Percentiles rank a stretch among this genome's conserved stretches.
phyloP scores from a whole-genome alignment of 179 eudicot species.

The Vitellaria paradoxa region DNA sequence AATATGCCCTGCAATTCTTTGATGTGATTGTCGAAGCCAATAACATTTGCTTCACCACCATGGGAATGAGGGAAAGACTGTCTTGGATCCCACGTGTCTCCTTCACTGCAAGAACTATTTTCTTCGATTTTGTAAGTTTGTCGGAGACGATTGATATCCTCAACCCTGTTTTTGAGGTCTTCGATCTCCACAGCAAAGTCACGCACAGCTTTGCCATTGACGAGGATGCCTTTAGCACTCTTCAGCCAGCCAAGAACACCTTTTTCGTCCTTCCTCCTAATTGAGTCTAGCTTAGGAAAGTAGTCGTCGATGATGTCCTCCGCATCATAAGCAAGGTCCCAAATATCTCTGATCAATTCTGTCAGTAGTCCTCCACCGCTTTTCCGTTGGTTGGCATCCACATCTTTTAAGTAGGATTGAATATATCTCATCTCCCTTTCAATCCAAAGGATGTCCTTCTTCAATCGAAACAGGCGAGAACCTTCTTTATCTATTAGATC shows the following conservation, averaged over 20 bases:
- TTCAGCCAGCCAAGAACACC: not conserved
- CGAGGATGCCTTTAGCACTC: not conserved
- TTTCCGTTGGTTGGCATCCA: not conserved
- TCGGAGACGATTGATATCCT: not conserved
- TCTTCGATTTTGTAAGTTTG: not conserved
- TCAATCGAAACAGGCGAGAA: conserved; percentile 4
- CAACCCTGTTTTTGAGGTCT: not conserved
- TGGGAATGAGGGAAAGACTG: not conserved
- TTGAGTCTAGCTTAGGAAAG: conserved; percentile 4
- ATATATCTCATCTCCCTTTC: conserved; percentile 12
- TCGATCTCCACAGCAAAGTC: not conserved
- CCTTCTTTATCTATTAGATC: conserved; percentile 1
- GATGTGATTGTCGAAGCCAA: not conserved
- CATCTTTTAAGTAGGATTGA: conserved; percentile 17
- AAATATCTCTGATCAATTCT: not conserved
- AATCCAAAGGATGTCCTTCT: conserved; percentile 15
- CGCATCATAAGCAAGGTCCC: conserved; percentile 17
- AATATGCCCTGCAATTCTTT: not conserved
- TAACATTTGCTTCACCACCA: not conserved
- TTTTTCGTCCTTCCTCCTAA: not conserved
- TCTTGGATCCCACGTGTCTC: conserved; percentile 3
- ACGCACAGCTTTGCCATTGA: not conserved
- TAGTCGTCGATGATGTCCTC: conserved; percentile 16
- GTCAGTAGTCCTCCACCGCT: not conserved
- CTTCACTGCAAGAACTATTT: not conserved